Percentiles rank a stretch among this genome's conserved stretches.
phyloP scores from a whole-genome alignment of 768 basidiomycete species.

The Boletus vermiculosoides region DNA sequence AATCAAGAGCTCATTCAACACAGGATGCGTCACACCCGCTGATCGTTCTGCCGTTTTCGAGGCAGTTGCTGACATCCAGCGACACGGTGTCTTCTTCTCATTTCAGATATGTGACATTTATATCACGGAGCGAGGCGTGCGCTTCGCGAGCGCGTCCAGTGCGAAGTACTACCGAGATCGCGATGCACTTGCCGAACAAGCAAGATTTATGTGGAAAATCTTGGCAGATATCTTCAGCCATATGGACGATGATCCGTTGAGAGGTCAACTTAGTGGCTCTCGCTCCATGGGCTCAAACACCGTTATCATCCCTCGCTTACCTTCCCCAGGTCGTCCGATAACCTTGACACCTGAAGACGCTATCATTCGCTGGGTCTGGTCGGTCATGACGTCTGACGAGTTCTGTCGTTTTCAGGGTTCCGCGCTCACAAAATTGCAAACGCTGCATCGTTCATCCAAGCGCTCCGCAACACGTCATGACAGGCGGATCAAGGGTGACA shows the following conservation, averaged over 20 bases:
- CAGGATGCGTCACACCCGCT: conserved; percentile 21
- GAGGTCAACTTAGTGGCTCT: background rate
- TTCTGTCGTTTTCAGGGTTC: background rate
- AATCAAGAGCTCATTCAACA: conserved; percentile 5
- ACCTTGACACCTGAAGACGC: conserved; percentile 16
- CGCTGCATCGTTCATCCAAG: background rate
- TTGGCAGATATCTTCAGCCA: conserved; percentile 23
- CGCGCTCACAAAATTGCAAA: background rate
- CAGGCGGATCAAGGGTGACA: conserved; percentile 9
- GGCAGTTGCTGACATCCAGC: conserved; percentile 33
- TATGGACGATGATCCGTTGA: conserved; percentile 4
- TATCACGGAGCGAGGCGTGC: conserved; percentile 31
- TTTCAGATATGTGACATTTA: conserved; percentile 24
- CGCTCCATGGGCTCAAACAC: conserved; percentile 5
- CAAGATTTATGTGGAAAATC: conserved; percentile 17
- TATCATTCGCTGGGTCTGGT: conserved; percentile 24
- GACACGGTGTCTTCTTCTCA: conserved; percentile 24
- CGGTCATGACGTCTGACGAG: conserved; percentile 15
- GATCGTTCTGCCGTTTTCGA: conserved; percentile 31
- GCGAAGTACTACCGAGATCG: conserved; percentile 21
- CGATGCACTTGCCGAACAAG: conserved; percentile 25
- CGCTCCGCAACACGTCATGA: background rate
- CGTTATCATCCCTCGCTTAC: conserved; percentile 28
- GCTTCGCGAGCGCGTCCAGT: conserved; percentile 24
- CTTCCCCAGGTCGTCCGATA: conserved; percentile 23